These are phyloP conservation scores for Ustilago nuda DNA, from an alignment of 1,284 basidiomycete species.

Conservation along the genomic window DNA sequence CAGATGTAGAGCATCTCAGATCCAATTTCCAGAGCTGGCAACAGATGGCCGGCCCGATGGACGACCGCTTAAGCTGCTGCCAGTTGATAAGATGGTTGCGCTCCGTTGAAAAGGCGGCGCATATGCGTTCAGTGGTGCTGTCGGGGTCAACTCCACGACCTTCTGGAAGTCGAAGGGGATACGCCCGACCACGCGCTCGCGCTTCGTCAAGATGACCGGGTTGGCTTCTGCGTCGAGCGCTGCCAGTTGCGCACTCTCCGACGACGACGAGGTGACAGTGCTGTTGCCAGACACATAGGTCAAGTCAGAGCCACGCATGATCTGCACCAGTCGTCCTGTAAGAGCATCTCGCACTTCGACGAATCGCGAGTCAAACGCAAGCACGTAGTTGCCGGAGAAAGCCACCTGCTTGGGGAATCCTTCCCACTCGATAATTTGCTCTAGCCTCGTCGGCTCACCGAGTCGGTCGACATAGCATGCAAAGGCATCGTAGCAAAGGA, in stretches of 20 bases:
- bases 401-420: slow-evolving; percentile 78
- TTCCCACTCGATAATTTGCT: slow-evolving; percentile 90
- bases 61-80: slow-evolving; percentile 38
- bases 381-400: slow-evolving; percentile 86
- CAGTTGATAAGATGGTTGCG: slow-evolving; percentile 34
- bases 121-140: slow-evolving; percentile 15
- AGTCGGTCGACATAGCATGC: slow-evolving; percentile 76
- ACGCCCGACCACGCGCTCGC: slow-evolving; percentile 36
- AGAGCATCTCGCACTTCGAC: slow-evolving; percentile 90
- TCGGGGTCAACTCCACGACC: slow-evolving; percentile 45
- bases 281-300: slow-evolving; percentile 76
- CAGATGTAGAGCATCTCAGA: slow-evolving; percentile 12
- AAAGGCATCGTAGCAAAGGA: slow-evolving; percentile 91
- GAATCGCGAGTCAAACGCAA: slow-evolving; percentile 90
- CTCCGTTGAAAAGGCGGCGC: slow-evolving; percentile 36
- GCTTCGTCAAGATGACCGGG: slow-evolving; percentile 50
- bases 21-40: slow-evolving; percentile 34
- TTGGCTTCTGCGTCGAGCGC: slow-evolving; percentile 50
- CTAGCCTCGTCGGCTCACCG: slow-evolving; percentile 72
- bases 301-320: slow-evolving; percentile 84
- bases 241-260: slow-evolving; percentile 28
- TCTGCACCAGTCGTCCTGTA: slow-evolving; percentile 86
- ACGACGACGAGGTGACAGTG: slow-evolving; percentile 41
- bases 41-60: slow-evolving; percentile 31
- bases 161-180: slow-evolving; percentile 50